Evolutionary conservation across 163 green algal species (phyloP), one percentile per base, ranked within the genome.

Genomic region (Volvox carteri): DNA sequence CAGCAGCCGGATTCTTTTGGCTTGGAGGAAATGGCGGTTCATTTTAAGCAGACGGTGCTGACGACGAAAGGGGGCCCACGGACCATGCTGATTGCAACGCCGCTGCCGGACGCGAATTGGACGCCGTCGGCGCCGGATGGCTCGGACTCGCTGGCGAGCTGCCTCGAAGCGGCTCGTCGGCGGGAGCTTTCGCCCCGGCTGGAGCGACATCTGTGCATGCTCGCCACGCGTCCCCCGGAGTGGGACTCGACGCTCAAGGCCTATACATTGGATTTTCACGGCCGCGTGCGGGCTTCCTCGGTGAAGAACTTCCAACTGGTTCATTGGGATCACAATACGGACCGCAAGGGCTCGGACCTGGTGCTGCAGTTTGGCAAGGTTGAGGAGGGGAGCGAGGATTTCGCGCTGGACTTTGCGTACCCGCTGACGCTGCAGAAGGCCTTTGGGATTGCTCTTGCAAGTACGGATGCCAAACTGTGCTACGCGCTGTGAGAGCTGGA

Each of bases 241-340:
- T 99, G 94, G 93, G 97, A 99, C 91, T 84, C 95, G 8, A 73
- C 74, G 1, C 67, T 91, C 23, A 90, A 92, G 60, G 95, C 95
- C 9, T 98, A 97, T 90, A 97, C 94, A 79, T 92, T 98, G 73
- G 97, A 98, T 91, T 98, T 98, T 90, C 95, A 97, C 75, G 96
- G 95, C 19, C 92, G 96, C 11, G 95, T 98, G 56, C 97, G 94
- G 18, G 90, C 95, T 48, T 85, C 94, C 6, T 94, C 79, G 28
- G 92, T 98, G 21, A 98, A 98, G 89, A 98, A 98, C 92, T 98
- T 98, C 90, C 96, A 98, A 94, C 93, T 98, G 39, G 92, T 97
- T 35, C 52, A 85, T 60, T 95, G 93, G 93, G 90, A 95, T 87
- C 93, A 95, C 89, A 94, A 94, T 77, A 91, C 78, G 16, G 91